Evolutionary conservation across 495 filamentous ascomycete genomes (phyloP).

Genomic region (Penicillium samsonianum): DNA sequence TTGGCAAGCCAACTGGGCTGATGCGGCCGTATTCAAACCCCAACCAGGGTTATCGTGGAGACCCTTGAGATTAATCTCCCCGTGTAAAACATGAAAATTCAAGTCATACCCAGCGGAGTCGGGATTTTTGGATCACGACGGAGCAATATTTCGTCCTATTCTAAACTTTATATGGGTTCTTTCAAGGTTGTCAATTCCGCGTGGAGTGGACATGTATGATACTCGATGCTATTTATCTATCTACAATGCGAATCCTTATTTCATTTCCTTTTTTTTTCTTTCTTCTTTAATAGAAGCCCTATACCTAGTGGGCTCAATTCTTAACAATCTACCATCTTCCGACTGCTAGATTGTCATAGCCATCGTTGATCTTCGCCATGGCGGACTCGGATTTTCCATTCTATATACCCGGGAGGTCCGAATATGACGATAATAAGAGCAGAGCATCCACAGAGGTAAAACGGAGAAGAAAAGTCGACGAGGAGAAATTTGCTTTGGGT

Average conservation of each 20-base stretch:
- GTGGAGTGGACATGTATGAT: constrained; percentile 2
- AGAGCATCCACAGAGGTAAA: constrained; percentile 10
- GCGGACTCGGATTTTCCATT: constrained; percentile 13
- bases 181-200: constrained; percentile 2
- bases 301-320: background rate
- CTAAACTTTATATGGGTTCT: background rate
- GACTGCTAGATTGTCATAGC: background rate
- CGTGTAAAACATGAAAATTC: background rate
- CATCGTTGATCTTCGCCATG: constrained; percentile 1
- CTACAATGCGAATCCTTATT: background rate
- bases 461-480: background rate
- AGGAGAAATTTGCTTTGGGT: constrained; percentile 30
- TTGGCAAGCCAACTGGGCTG: constrained; percentile 9
- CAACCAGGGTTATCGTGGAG: constrained; percentile 2
- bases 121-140: background rate
- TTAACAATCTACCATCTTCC: too few relatives aligned
- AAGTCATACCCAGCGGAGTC: background rate
- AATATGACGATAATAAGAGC: constrained; percentile 2
- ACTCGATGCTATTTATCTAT: constrained; percentile 3
- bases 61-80: background rate
- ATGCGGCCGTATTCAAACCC: background rate
- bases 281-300: background rate
- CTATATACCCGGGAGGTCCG: constrained; percentile 14
- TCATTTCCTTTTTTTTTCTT: background rate
- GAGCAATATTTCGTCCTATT: constrained; percentile 12